Base-by-base conservation (phyloP, 768 basidiomycete genomes). In the Russula vinacea region DNA sequence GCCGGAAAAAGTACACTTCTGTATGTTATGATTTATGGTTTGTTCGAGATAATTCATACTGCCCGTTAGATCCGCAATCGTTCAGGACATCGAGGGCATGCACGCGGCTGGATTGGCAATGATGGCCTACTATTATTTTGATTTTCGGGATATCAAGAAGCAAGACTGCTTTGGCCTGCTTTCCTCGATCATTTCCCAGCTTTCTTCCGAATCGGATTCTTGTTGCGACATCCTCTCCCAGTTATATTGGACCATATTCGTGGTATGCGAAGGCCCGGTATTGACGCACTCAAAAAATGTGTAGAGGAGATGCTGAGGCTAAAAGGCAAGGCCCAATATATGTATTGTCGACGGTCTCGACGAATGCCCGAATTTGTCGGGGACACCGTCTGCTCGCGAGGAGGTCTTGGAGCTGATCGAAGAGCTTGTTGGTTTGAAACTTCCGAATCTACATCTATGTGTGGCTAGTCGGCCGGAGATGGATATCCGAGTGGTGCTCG, bases 71-170 rank as follows among this genome's bases (percentile, higher is more conserved):
- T 62, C 62, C 0, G 55, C 55, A 2, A 56, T 62, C n/a, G 51
- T 62, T 14, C 17, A 62, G 5, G 55, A 62, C 3, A 13, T 62
- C 24, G 32, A 33, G 2, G 2, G 13, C 29, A 35, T 44, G 35
- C 55, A n/a, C 6, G n/a, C 24, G 9, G 47, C 45, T 5, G 60
- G 60, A 39, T 14, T 61, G 26, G 60, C 60, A 2, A 37, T 39
- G 7, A 45, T 55, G 52, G 62, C 37, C 1, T 62, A 62, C n/a
- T 62, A 56, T 45, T 62, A 62, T 4, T 62, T 52, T 7, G 60
- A 62, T 37, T 62, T 47, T n/a, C n/a, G 60, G 17, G 60, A 62
- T 24, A n/a, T 16, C 33, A 17, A 39, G 24, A 62, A 62, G 7
- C 60, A 62, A 33, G 32, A 62, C 22, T 17, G 22, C 54, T 24